Conservation (phyloP, 176 grass and related monocot genomes). For the Oryza meridionalis region DNA sequence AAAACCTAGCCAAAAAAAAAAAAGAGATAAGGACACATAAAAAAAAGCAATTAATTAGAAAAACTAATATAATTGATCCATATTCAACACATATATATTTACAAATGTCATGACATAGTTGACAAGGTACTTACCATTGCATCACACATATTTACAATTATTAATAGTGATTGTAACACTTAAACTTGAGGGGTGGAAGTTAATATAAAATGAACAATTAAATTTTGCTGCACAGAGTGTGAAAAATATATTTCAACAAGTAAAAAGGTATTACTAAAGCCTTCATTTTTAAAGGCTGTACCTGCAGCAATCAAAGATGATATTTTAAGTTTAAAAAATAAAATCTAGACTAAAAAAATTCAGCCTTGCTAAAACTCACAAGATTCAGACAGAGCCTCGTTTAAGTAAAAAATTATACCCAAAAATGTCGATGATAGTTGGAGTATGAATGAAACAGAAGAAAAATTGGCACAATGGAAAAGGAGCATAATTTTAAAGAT, state of each 20-base stretch:
- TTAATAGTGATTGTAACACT: neutral
- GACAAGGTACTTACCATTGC: neutral
- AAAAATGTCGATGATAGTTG: neutral
- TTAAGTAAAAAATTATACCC: neutral
- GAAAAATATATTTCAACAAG: neutral
- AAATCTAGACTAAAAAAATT: neutral
- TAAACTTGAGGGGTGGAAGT: neutral
- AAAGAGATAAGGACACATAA: constrained; percentile 5
- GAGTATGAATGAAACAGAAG: neutral
- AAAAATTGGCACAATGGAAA: neutral
- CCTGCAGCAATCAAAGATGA: neutral
- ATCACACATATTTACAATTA: no score
- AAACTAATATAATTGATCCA: neutral
- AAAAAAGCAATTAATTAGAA: constrained; percentile 19
- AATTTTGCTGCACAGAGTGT: neutral
- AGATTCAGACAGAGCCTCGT: neutral
- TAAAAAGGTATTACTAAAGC: neutral
- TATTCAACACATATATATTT: no score
- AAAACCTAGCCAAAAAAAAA: constrained; percentile 60
- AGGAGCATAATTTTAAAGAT: neutral
- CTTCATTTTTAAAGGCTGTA: neutral
- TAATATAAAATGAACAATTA: neutral
- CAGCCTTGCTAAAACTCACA: neutral
- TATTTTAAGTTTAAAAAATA: neutral
- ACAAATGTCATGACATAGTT: neutral